These are phyloP conservation scores for Wickerhamomyces sp. DNA, from an alignment of 1,139 yeast species.

Conservation along the genomic window DNA sequence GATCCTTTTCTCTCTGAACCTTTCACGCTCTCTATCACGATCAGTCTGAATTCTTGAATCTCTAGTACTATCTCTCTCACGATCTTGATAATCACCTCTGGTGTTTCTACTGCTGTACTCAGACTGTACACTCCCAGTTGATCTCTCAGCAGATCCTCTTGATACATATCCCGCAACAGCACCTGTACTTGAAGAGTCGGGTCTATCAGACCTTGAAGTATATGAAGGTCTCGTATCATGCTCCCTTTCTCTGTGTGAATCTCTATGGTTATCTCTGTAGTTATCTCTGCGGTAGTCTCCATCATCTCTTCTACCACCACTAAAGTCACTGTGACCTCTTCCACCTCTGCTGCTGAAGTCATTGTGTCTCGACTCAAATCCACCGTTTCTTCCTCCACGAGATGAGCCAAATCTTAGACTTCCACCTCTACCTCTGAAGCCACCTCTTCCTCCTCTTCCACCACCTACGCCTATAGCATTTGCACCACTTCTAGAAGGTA, in stretches of 20 bases:
- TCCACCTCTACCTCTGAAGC: constrained; percentile 3
- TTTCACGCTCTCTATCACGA: constrained; percentile 14
- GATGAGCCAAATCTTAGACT: constrained; percentile 9
- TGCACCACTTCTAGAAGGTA: constrained; percentile 5
- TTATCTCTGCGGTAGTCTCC: constrained; percentile 4
- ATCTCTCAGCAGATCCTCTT: constrained; percentile 5
- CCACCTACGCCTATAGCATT: constrained; percentile 5
- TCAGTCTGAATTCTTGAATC: constrained; percentile 8
- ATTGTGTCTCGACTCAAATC: constrained; percentile 3
- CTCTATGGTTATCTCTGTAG: not conserved
- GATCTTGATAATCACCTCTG: constrained; percentile 16
- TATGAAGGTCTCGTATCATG: constrained; percentile 6
- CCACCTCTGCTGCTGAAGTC: constrained; percentile 7
- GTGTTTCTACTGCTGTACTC: constrained; percentile 19
- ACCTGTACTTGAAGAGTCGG: too few species aligned
- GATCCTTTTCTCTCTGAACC: constrained; percentile 10
- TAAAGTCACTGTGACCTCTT: constrained; percentile 6
- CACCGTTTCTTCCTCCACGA: constrained; percentile 13
- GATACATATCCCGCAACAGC: not conserved
- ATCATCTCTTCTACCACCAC: constrained; percentile 10
- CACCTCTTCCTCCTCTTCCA: constrained; percentile 6
- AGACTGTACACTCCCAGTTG: too few species aligned
- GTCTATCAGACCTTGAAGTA: constrained; percentile 5
- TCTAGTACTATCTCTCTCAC: constrained; percentile 13
- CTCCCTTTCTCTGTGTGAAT: constrained; percentile 2